Conservation (phyloP, 208 protist species). For the Kentomonas sorsogonicus region DNA sequence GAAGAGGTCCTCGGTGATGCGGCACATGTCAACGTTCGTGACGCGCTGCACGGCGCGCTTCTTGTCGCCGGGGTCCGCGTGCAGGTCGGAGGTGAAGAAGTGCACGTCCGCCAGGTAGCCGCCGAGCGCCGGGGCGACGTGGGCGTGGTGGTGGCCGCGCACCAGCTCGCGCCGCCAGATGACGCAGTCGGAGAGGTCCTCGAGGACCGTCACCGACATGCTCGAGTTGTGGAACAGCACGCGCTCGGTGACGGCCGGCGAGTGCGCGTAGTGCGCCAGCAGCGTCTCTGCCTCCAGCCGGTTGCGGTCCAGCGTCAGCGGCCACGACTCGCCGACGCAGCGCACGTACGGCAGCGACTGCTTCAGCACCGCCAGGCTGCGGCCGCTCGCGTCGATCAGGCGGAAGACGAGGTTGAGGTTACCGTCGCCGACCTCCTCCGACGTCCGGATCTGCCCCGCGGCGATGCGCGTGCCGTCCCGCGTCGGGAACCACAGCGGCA, state of each 20-base stretch:
- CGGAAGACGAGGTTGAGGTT: conserved; percentile 32
- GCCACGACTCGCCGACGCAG: conserved; percentile 30
- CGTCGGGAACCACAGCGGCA: conserved; percentile 11
- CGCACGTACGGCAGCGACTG: conserved; percentile 29
- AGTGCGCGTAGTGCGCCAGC: conserved; percentile 19
- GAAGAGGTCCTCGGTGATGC: conserved; percentile 33
- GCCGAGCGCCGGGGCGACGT: conserved; percentile 23
- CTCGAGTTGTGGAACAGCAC: conserved; percentile 26
- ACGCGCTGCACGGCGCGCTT: conserved; percentile 29
- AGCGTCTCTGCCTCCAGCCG: conserved; percentile 35
- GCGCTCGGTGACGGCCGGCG: conserved; percentile 16
- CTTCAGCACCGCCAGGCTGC: conserved; percentile 24
- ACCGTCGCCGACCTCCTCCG: conserved; percentile 28
- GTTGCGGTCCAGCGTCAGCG: conserved; percentile 28
- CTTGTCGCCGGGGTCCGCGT: conserved; percentile 18
- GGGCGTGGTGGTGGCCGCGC: conserved; percentile 17
- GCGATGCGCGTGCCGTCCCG: conserved; percentile 9
- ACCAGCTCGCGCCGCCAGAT: conserved; percentile 30
- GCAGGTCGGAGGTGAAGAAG: conserved; percentile 38
- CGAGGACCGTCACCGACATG: conserved; percentile 24
- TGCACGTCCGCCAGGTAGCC: conserved; percentile 31
- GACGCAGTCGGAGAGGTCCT: conserved; percentile 25
- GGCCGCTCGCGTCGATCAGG: conserved; percentile 17
- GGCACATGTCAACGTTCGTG: conserved; percentile 31
- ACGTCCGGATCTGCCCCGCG: conserved; percentile 13